These are phyloP conservation scores for Xylariales sp. DNA, from an alignment of 2,329 filamentous ascomycete species.

Conservation along the genomic window DNA sequence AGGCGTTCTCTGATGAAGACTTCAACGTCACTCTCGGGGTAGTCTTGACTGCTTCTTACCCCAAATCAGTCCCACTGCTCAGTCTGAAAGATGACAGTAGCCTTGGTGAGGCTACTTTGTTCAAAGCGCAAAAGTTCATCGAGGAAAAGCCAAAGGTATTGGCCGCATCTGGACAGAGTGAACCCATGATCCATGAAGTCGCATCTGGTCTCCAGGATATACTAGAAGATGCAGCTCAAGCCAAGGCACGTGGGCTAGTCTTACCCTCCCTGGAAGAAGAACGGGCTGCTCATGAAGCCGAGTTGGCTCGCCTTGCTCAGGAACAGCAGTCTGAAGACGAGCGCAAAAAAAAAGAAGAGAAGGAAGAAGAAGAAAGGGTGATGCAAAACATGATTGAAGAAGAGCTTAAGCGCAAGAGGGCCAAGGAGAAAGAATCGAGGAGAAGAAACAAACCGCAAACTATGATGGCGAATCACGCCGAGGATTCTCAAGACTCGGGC, in stretches of 20 bases:
- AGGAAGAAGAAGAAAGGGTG: constrained; percentile 64
- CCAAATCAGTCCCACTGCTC: constrained; percentile 73
- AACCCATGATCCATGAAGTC: constrained; percentile 59
- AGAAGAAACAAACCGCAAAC: constrained; percentile 51
- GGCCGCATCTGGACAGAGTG: constrained; percentile 46
- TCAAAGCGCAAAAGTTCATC: constrained; percentile 63
- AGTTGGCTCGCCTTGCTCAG: constrained; percentile 56
- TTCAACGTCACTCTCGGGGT: constrained; percentile 70
- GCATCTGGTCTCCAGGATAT: constrained; percentile 68
- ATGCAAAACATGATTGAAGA: constrained; percentile 69
- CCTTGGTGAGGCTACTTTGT: constrained; percentile 66
- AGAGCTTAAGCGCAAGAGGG: constrained; percentile 64
- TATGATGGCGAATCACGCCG: constrained; percentile 29
- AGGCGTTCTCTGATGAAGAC: constrained; percentile 67
- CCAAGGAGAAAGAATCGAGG: constrained; percentile 59
- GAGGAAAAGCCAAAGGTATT: constrained; percentile 54
- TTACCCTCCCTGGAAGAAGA: constrained; percentile 88
- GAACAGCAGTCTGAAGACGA: constrained; percentile 51
- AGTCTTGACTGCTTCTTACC: constrained; percentile 84
- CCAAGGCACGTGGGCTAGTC: constrained; percentile 68
- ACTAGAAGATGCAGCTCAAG: constrained; percentile 79
- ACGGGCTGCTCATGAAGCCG: constrained; percentile 75
- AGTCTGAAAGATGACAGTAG: constrained; percentile 60
- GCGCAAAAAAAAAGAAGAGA: constrained; percentile 50
- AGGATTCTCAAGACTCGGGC: constrained; percentile 25